Evolutionary conservation across 176 grass and related monocot genomes (phyloP), one percentile per base, ranked within the genome.

Genomic region (Zea luxurians): DNA sequence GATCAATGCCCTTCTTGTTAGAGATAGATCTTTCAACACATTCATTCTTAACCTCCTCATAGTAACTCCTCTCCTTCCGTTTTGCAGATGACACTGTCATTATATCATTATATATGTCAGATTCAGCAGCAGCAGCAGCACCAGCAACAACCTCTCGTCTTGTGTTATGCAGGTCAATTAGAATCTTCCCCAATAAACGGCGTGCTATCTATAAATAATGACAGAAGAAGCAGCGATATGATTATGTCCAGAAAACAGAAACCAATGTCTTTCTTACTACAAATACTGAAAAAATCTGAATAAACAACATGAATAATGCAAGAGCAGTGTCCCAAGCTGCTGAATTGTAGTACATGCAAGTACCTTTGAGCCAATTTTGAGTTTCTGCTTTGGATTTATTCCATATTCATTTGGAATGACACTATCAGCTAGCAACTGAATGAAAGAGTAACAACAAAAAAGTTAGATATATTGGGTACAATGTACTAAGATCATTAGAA

Each of bases 351-450:
- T 43, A 72, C 13, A 48, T 10, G 72, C 2, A 4, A 57, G 38
- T 90, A 97, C 91, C 95, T 92, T 97, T 72, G 91, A 97, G 53
- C 95, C 95, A 78, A 94, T 92, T 80, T 91, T 90, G 48, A 97
- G 89, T 89, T 94, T 97, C 80, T 97, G 95, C 68, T 94, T 91
- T 27, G 85, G 85, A 86, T 94, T 97, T 86, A 90, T 94, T 35
- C 95, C 95, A 41, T 94, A 97, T 68, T 97, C 91, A 52, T 97
- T 97, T 79, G 91, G 94, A 88, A 97, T 93, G 63, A 97, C 94
- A 52, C 90, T 83, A 90, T 97, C 95, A 85, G 95, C 95, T 62
- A 97, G 87, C 69, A 88, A 88, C 94, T 93, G 85, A 83, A 88
- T 79, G 66, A 73, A 83, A 79, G 37, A 48, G 53, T 63, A 80